Evolutionary conservation across 2,329 filamentous ascomycete genomes (phyloP), one percentile per base, ranked within the genome.

Genomic region (Penicillium verrucosum): DNA sequence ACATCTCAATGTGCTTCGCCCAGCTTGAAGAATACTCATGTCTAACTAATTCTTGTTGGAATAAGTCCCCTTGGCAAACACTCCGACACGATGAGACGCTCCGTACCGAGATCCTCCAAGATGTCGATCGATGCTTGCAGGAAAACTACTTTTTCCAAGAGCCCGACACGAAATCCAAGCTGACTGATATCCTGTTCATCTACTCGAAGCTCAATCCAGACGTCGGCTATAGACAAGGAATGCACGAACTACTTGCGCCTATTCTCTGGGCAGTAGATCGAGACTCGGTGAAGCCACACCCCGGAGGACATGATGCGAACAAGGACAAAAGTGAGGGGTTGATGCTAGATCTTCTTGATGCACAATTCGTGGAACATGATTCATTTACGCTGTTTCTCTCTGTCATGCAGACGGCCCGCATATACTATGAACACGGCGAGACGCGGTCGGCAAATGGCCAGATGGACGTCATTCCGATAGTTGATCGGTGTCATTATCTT

Each of bases 211-310:
- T 95, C 51, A 90, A 97, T 68, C 90, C 90, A 1, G 86, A 88
- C 64, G 82, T 91, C 52, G 91, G 91, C 16, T 99, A 99, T 71
- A 86, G 94, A n/a, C 94, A 99, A 77, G 94, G 94, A 11, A 99
- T 99, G 93, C 94, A 99, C 71, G 94, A 99, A 75, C 80, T 99
- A 42, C 80, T 97, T 14, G 94, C 94, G 0, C 92, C 94, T 0
- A 86, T 99, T 37, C 78, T 97, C 7, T 91, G 91, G 82, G 89
- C 91, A 2, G 78, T 97, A 6, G 86, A 92, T 64, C 82, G 87
- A 65, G 94, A 99, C 75, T 88, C 92, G 7, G 79, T 96, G 49
- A 82, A 89, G 51, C 72, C 74, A 4, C 65, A 69, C 3, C 69
- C 73, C 3, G 63, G 65, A 44, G 68, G 6, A 8, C 30, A 30